These are phyloP conservation scores for Pythium plurisporium DNA, from an alignment of 352 stramenopile genomes.

Conservation along the genomic window DNA sequence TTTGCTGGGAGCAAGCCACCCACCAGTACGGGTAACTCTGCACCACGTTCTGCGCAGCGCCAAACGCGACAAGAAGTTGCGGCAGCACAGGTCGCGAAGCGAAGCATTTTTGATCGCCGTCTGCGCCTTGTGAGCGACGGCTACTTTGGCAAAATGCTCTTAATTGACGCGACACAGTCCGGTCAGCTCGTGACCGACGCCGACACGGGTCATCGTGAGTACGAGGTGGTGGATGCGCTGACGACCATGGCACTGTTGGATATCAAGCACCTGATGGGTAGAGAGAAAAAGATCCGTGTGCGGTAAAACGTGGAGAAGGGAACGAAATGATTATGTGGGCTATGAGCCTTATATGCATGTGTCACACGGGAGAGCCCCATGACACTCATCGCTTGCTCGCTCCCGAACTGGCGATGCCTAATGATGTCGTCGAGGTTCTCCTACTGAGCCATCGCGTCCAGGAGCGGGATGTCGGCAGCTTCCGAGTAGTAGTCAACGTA, in stretches of 20 bases:
- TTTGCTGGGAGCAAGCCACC: not conserved
- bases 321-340: not conserved
- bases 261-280: slow-evolving; percentile 48
- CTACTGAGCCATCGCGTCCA: slow-evolving; percentile 35
- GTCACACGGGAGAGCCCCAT: too few species aligned
- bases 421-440: too few species aligned
- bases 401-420: too few species aligned
- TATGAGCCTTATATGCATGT: too few species aligned
- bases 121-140: slow-evolving; percentile 32
- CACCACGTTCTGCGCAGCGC: not conserved
- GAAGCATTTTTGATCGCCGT: slow-evolving; percentile 41
- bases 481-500: slow-evolving; percentile 47
- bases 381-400: too few species aligned
- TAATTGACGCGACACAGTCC: slow-evolving; percentile 31
- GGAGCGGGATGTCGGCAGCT: slow-evolving; percentile 36
- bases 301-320: too few species aligned
- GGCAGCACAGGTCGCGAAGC: slow-evolving; percentile 3
- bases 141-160: slow-evolving; percentile 31
- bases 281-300: slow-evolving; percentile 12
- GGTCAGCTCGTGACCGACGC: slow-evolving; percentile 31
- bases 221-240: slow-evolving; percentile 39
- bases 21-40: not conserved
- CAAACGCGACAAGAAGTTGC: not conserved
- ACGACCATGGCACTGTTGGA: slow-evolving; percentile 44
- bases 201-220: slow-evolving; percentile 30